These are phyloP conservation scores for Lactifluus pinguis DNA, from an alignment of 768 basidiomycete species.

Conservation along the genomic window DNA sequence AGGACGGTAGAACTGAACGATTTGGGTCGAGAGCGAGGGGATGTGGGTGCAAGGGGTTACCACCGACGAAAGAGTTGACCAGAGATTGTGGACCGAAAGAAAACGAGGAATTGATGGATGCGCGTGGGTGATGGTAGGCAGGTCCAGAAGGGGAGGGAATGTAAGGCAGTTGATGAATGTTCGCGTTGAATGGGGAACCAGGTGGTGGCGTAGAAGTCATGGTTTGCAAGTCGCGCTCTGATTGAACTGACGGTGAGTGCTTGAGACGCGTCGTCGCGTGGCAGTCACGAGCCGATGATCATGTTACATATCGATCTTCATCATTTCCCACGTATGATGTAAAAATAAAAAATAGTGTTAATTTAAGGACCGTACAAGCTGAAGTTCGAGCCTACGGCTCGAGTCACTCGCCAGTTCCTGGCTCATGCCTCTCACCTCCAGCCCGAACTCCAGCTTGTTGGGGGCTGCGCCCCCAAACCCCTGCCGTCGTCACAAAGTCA, in stretches of 20 bases:
- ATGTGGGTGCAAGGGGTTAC: constrained; percentile 48
- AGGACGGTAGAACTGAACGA: constrained; percentile 65
- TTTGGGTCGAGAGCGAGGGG: constrained; percentile 69
- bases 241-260: too few relatives aligned
- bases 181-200: constrained; percentile 10
- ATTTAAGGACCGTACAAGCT: too few relatives aligned
- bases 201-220: constrained; percentile 25
- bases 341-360: too few relatives aligned
- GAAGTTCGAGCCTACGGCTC: too few relatives aligned
- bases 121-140: constrained; percentile 41
- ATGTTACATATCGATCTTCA: too few relatives aligned
- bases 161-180: constrained; percentile 20
- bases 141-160: constrained; percentile 25
- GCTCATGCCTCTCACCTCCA: too few relatives aligned
- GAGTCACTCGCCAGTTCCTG: too few relatives aligned
- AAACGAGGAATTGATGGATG: constrained; percentile 71
- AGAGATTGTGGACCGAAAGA: constrained; percentile 76
- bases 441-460: too few relatives aligned
- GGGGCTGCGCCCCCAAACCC: too few relatives aligned
- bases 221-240: not conserved
- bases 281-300: not conserved
- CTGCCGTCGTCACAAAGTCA: too few relatives aligned
- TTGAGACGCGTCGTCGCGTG: not conserved
- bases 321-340: too few relatives aligned
- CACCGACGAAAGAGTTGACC: constrained; percentile 59